Evolutionary conservation across 1,139 yeast genomes (phyloP), one percentile per base, ranked within the genome.

Genomic region (Protomyces macrosporus): DNA sequence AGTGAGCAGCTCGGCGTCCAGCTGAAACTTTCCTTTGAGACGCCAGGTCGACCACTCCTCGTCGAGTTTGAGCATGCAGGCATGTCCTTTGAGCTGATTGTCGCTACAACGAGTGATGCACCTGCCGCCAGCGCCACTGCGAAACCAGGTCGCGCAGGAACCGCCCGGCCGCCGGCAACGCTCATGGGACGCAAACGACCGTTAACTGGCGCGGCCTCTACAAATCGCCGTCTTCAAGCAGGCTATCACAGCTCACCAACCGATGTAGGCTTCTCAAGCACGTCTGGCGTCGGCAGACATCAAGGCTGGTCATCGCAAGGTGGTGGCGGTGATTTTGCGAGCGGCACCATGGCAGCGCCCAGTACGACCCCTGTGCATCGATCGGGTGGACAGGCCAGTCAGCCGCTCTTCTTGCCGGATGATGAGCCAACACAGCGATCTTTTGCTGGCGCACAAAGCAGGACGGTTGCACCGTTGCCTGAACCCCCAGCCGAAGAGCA

Each of bases 51-150:
- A 33, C 63, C 63, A 9, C 33, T 60, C n/a, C 45, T 53, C 16
- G 40, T 60, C 34, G 58, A 54, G 6, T 60, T 53, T 30, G 63
- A 53, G 32, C 34, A 37, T 33, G 58, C 45, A n/a, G 63, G 63
- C 1, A 9, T 60, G 32, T 36, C 39, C n/a, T 56, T 53, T 3
- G 58, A 53, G 16, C 45, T 60, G 14, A 51, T 60, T 14, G 63
- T 60, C 33, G 58, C 63, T 30, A 60, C 63, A 14, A 60, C 58
- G 5, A 40, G 33, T n/a, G 63, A 60, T 33, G 54, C 16, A 4
- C 48, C 48, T 16, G 48, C 30, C 9, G 12, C 30, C 23, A 14
- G 12, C 16, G 56, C 16, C 45, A 45, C 39, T 12, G 53, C n/a
- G 30, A 30, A 30, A 34, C 14, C 53, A 5, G 42, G 23, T 14